Base-by-base conservation (phyloP, 495 filamentous ascomycete species). In the Penicillium verhagenii region DNA sequence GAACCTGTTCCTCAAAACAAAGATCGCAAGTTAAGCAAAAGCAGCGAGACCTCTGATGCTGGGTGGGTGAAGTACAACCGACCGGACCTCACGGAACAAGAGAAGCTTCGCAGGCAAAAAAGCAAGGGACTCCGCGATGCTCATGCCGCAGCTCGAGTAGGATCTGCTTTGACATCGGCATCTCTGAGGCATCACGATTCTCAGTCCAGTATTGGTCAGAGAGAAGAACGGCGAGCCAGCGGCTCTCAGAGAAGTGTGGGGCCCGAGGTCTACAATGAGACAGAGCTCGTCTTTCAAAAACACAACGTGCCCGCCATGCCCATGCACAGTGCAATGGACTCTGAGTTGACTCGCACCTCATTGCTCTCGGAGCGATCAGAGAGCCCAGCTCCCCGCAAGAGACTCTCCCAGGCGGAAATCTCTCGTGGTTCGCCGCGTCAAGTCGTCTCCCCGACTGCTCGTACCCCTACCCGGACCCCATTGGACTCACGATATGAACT, bases 321-420 rank as follows among this genome's bases (percentile, higher is more conserved):
- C 2, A 79, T 95, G 64, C 84, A 84, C 66, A 95, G 92, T 68
- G 89, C 90, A 39, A 81, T 95, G 24, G 82, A 88, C 26, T 95
- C 92, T 0, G 91, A 96, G 23, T 67, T 96, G 45, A 97, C 94
- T 3, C 81, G 94, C 65, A 86, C 88, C 31, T 97, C 95, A 0
- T 89, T 98, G 52, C 76, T 96, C 10, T 92, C 94, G 5, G 86
- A 90, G 33, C 83, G 87, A 21, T 92, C 89, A 0, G 89, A 57
- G 71, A 86, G 57, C 82, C 89, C 48, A 58, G 58, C 56, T 31
- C 57, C 64, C 20, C 66, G 63, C 39, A 56, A 59, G 48, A 60
- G 70, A 16, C 71, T 80, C 53, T 57, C 59, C 18, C 72, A 67
- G 2, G 68, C 82, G 19, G 84, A 89, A 42, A 67, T 87, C 3